phyloP scores from a whole-genome alignment of 2,329 filamentous ascomycete species.

The Penicillium fuscoglaucum region DNA sequence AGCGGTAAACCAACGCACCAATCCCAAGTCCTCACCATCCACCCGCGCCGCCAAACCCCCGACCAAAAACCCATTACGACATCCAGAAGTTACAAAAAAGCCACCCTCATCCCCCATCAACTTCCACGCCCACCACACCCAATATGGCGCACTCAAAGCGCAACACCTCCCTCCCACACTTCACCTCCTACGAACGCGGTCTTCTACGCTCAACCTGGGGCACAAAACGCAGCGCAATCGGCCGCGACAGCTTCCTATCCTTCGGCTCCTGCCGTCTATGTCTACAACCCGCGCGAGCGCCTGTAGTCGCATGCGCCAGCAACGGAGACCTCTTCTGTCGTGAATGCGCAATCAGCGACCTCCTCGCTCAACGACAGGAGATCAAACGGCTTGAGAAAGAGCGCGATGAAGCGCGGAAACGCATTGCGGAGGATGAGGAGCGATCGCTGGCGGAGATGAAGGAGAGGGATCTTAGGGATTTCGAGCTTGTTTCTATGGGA shows the following conservation, averaged over 20 bases:
- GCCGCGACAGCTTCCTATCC: conserved; percentile 85
- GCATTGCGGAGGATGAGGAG: conserved; percentile 61
- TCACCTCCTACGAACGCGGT: conserved; percentile 86
- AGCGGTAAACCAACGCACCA: not conserved
- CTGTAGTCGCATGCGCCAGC: conserved; percentile 76
- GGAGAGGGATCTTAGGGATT: conserved; percentile 71
- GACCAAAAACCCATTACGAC: conserved; percentile 6
- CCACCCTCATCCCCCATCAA: not conserved
- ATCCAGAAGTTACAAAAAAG: conserved; percentile 5
- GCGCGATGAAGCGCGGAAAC: conserved; percentile 61
- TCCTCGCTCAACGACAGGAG: conserved; percentile 89
- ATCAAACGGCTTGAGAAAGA: conserved; percentile 76
- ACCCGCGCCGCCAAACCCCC: not conserved
- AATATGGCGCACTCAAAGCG: conserved; percentile 63
- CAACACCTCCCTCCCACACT: conserved; percentile 89
- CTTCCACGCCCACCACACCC: not conserved
- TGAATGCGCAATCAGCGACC: conserved; percentile 87
- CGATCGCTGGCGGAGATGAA: conserved; percentile 68
- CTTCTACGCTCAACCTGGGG: conserved; percentile 82
- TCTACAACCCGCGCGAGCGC: conserved; percentile 74
- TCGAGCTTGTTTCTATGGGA: conserved; percentile 81
- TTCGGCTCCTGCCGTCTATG: conserved; percentile 89
- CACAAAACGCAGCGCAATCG: conserved; percentile 77
- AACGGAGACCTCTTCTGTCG: conserved; percentile 91
- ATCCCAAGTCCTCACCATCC: not conserved